Base-by-base conservation (phyloP, 2,329 filamentous ascomycete species). In the Sporothrix phasma region DNA sequence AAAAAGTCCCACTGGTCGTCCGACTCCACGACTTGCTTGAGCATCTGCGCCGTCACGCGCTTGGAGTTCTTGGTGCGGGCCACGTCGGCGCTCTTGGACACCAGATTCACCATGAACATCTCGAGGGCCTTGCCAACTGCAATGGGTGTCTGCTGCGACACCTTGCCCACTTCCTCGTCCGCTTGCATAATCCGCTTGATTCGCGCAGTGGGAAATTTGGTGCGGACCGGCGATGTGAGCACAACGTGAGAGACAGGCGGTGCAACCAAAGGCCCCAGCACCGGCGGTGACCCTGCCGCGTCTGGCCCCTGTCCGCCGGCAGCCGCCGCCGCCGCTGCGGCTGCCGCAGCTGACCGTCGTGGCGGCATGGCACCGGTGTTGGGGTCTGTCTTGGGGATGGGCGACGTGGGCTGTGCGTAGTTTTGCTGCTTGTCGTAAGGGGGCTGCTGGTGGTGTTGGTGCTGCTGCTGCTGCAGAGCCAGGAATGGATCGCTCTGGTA, bases 181-280 rank as follows among this genome's bases (percentile, higher is more conserved):
- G 93, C 93, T 77, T 99, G 94, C 94, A 99, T 97, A 72, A 99
- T 97, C 61, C 94, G 87, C 81, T 99, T 99, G 79, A 99, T 99
- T 67, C 94, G 84, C 15, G 94, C 94, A 37, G 96, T 96, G 1
- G 94, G 94, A 72, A 99, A 99, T 72, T 97, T 97, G 39, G 93
- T 97, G 76, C 86, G 90, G 70, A 99, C 91, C 49, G 91, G 81
- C 75, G 77, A 96, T 77, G 75, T 84, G 74, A 77, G 85, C 70
- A 84, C 76, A 49, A 29, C 54, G 37, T 41, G 64, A 61, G 67
- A 45, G 10, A 15, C 7, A 15, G 37, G 56, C 41, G 43, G 29
- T 8, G 62, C 62, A 24, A 49, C 5, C 5, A 26, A n/a, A 39
- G 41, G n/a, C n/a, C n/a, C n/a, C n/a, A n/a, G 37, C 13, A 29